Percentiles rank a stretch among this genome's conserved stretches.
phyloP scores from a whole-genome alignment of 2,329 filamentous ascomycete genomes.

The Tolypocladium cylindrosporum region DNA sequence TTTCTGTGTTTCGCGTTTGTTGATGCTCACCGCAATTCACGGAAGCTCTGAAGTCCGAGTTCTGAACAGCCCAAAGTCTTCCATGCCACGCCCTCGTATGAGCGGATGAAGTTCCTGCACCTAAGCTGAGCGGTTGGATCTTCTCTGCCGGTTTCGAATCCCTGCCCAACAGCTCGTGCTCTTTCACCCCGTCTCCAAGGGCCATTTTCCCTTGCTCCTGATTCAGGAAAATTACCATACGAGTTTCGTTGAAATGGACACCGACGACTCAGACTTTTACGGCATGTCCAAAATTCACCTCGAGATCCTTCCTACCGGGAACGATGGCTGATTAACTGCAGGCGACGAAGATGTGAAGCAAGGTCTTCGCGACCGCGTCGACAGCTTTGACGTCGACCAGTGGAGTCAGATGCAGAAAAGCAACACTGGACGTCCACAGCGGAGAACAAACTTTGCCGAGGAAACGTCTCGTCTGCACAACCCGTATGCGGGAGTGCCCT shows the following conservation, averaged over 20 bases:
- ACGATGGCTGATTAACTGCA: slow-evolving; percentile 17
- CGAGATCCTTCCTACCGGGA: neutral
- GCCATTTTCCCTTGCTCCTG: neutral
- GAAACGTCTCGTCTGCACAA: slow-evolving; percentile 39
- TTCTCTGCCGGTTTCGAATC: neutral
- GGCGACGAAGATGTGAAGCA: slow-evolving; percentile 42
- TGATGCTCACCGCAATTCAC: neutral
- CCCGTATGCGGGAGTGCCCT: slow-evolving; percentile 41
- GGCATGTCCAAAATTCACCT: slow-evolving; percentile 22
- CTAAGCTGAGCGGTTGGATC: neutral
- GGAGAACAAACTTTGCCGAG: slow-evolving; percentile 6
- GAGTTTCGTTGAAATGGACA: slow-evolving; percentile 22
- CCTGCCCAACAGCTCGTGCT: neutral
- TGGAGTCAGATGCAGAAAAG: slow-evolving; percentile 27
- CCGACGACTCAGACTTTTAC: slow-evolving; percentile 47
- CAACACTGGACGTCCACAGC: slow-evolving; percentile 16
- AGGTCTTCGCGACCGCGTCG: slow-evolving; percentile 37
- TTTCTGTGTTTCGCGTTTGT: neutral
- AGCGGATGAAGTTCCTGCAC: neutral
- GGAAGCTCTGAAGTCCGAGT: neutral
- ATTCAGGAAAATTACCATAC: neutral
- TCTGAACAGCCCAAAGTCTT: neutral
- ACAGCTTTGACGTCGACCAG: slow-evolving; percentile 35
- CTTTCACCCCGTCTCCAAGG: too few species aligned
- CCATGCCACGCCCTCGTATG: neutral